phyloP scores from a whole-genome alignment of 148 eudicot species.

The Rhododendron kiyosumense region DNA sequence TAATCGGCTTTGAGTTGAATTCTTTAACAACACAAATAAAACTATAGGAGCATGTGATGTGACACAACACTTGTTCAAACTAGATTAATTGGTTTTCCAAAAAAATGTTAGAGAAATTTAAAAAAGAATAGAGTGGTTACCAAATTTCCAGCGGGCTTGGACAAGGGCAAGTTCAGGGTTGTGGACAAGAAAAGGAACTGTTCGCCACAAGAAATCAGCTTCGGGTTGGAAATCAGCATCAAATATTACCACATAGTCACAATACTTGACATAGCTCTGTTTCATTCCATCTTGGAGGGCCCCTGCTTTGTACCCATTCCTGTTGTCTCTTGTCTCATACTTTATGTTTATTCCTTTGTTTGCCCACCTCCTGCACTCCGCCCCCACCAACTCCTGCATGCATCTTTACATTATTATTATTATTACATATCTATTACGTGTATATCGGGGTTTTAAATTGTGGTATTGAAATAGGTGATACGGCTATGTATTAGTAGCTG shows the following conservation, averaged over 20 bases:
- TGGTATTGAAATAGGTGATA: not conserved
- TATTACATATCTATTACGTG: not conserved
- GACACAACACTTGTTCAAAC: not conserved
- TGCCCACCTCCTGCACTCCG: constrained; percentile 67
- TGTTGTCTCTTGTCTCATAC: constrained; percentile 61
- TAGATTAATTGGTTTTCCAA: not conserved
- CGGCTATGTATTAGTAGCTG: not conserved
- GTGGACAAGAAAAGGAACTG: constrained; percentile 65
- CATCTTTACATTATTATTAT: not conserved
- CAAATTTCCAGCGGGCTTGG: constrained; percentile 83
- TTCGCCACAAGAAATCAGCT: constrained; percentile 56
- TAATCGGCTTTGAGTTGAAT: too few species aligned
- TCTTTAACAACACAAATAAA: not conserved
- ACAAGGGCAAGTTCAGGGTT: constrained; percentile 62
- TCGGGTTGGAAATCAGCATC: constrained; percentile 88
- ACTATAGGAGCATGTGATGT: not conserved
- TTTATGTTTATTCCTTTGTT: constrained; percentile 69
- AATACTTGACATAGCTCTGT: constrained; percentile 50
- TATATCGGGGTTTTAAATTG: not conserved
- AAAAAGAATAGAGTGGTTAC: constrained; percentile 16
- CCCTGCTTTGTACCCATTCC: constrained; percentile 75
- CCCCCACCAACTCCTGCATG: constrained; percentile 59
- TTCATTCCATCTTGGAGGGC: constrained; percentile 71
- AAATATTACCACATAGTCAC: constrained; percentile 68
- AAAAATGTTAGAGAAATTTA: not conserved